Conservation (phyloP, 108 stramenopile species). For the Heterococcus sp. region DNA sequence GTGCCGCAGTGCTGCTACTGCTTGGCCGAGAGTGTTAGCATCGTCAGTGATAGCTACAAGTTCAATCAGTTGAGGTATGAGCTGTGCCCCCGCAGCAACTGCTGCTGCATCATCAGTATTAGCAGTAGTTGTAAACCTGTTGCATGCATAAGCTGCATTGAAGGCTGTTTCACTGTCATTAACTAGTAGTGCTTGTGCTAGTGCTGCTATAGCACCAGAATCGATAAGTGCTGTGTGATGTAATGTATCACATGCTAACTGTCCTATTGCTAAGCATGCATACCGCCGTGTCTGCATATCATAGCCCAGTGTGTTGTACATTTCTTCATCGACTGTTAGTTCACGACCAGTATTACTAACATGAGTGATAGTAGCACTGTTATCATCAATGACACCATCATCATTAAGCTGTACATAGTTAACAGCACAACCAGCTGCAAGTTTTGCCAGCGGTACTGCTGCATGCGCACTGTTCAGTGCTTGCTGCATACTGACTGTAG, state of each 20-base stretch:
- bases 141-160: conserved; percentile 66
- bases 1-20: conserved; percentile 75
- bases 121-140: conserved; percentile 58
- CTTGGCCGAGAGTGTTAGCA: conserved; percentile 60
- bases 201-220: conserved; percentile 27
- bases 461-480: conserved; percentile 31
- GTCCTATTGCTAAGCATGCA: conserved; percentile 71
- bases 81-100: not conserved
- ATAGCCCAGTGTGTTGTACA: conserved; percentile 40
- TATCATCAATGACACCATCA: too few relatives aligned
- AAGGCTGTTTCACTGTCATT: conserved; percentile 64
- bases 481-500: conserved; percentile 47
- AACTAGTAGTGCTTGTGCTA: conserved; percentile 39
- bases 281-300: conserved; percentile 58
- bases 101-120: too few relatives aligned
- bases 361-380: too few relatives aligned
- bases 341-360: not conserved
- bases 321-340: not conserved
- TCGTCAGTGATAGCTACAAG: conserved; percentile 33
- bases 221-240: conserved; percentile 52
- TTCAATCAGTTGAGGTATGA: not conserved
- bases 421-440: conserved; percentile 44
- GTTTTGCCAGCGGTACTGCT: conserved; percentile 17
- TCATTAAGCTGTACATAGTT: conserved; percentile 8
- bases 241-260: conserved; percentile 51